Evolutionary conservation across 2,329 filamentous ascomycete species (phyloP).

Genomic region (Xylariaceae sp.): DNA sequence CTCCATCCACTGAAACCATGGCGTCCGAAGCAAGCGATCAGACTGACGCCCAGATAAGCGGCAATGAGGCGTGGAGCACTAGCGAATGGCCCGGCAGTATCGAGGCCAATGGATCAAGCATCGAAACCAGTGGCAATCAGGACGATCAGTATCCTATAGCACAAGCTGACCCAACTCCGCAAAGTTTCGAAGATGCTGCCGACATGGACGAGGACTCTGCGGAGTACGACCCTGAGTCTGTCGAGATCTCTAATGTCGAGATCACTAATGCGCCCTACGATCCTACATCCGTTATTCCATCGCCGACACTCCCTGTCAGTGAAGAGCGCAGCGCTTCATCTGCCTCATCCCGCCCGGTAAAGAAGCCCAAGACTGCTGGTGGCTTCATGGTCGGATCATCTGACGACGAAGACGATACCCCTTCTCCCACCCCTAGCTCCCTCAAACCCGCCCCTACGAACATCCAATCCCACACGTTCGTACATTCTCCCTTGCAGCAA

Average conservation of each 20-base stretch:
- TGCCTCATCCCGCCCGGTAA: conserved; percentile 37
- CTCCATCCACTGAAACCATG: conserved; percentile 19
- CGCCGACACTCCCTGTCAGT: conserved; percentile 23
- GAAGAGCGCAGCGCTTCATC: conserved; percentile 31
- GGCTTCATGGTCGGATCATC: conserved; percentile 58
- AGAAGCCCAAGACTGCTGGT: conserved; percentile 56
- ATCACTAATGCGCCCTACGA: conserved; percentile 38
- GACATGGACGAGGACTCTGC: conserved; percentile 48
- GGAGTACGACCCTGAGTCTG: conserved; percentile 55
- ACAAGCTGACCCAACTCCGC: conserved; percentile 41
- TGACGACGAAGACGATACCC: conserved; percentile 49
- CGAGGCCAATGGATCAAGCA: conserved; percentile 51
- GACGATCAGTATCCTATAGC: conserved; percentile 45
- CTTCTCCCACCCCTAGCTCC: conserved; percentile 18
- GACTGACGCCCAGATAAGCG: conserved; percentile 21
- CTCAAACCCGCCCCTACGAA: conserved; percentile 27
- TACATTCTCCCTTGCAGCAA: conserved; percentile 27
- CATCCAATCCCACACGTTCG: conserved; percentile 19
- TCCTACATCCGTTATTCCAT: conserved; percentile 47
- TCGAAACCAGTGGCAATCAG: conserved; percentile 52
- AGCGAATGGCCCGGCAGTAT: conserved; percentile 47
- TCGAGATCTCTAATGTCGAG: conserved; percentile 25
- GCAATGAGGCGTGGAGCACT: conserved; percentile 40
- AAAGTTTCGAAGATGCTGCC: conserved; percentile 46
- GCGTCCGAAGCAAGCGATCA: conserved; percentile 27